Evolutionary conservation across 2,329 filamentous ascomycete species (phyloP).

Genomic region (Colletotrichum sidae): DNA sequence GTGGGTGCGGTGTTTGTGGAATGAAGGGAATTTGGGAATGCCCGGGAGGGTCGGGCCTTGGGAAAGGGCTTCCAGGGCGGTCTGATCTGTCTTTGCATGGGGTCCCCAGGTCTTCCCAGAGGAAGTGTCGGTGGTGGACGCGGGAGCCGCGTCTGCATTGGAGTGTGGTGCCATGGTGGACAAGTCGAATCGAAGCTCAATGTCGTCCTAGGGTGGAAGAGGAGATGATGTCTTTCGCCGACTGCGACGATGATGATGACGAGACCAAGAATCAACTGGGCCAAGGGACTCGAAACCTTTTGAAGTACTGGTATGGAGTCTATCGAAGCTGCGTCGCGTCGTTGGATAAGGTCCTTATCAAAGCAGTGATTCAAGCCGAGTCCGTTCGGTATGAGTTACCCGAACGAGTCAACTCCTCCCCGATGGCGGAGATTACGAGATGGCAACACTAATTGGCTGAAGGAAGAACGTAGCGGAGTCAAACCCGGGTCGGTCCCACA

Average conservation of each 20-base stretch:
- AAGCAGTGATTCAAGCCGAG: neutral
- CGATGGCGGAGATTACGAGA: no score
- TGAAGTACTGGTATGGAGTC: no score
- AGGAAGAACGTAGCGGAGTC: neutral
- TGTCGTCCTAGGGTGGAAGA: no score
- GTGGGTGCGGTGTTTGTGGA: slow-evolving; percentile 58
- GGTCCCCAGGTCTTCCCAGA: neutral
- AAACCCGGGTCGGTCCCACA: neutral
- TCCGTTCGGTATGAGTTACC: neutral
- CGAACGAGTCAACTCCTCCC: neutral
- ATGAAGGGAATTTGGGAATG: slow-evolving; percentile 28
- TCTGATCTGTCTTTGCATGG: neutral
- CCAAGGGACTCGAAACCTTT: no score
- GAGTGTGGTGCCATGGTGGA: slow-evolving; percentile 1
- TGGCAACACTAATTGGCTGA: no score
- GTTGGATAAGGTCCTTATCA: neutral
- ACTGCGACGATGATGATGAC: no score
- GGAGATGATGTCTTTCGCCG: no score
- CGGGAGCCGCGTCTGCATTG: neutral
- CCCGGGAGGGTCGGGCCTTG: slow-evolving; percentile 8
- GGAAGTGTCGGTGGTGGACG: no score
- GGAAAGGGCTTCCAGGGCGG: slow-evolving; percentile 4
- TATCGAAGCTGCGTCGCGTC: neutral
- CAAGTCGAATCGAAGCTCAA: no score
- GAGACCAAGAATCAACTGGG: no score